Conservation (phyloP, 768 basidiomycete species). For the Lentinula sp. region DNA sequence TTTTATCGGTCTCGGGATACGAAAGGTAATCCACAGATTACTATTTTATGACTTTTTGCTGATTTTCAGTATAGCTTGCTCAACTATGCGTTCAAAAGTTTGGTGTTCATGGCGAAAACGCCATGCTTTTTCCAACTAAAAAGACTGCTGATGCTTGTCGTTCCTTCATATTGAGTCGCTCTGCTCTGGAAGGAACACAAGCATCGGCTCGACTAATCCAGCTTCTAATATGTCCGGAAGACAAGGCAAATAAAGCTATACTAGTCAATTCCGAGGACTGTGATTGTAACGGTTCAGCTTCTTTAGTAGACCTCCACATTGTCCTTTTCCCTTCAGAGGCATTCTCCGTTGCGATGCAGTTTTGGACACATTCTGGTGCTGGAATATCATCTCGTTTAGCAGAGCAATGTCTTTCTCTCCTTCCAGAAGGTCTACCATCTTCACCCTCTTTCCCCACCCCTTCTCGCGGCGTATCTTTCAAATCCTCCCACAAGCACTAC, state of each 20-base stretch:
- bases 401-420: conserved; percentile 70
- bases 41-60: neutral
- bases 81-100: conserved; percentile 74
- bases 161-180: conserved; percentile 56
- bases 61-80: conserved; percentile 53
- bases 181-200: conserved; percentile 33
- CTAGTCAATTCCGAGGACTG: conserved; percentile 17
- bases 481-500: conserved; percentile 54
- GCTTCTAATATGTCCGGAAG: conserved; percentile 64
- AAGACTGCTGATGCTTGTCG: conserved; percentile 71
- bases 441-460: conserved; percentile 19
- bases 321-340: conserved; percentile 64
- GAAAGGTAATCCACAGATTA: conserved; percentile 51
- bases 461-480: conserved; percentile 28
- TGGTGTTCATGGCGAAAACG: conserved; percentile 60
- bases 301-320: conserved; percentile 67
- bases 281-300: conserved; percentile 14
- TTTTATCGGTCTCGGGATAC: conserved; percentile 83
- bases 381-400: conserved; percentile 88
- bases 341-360: conserved; percentile 72
- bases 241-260: conserved; percentile 25
- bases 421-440: conserved; percentile 38
- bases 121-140: conserved; percentile 75
- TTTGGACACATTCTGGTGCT: conserved; percentile 94
- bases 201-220: conserved; percentile 56